Conservation (phyloP, 768 basidiomycete species). For the Tulasnella sp. region DNA sequence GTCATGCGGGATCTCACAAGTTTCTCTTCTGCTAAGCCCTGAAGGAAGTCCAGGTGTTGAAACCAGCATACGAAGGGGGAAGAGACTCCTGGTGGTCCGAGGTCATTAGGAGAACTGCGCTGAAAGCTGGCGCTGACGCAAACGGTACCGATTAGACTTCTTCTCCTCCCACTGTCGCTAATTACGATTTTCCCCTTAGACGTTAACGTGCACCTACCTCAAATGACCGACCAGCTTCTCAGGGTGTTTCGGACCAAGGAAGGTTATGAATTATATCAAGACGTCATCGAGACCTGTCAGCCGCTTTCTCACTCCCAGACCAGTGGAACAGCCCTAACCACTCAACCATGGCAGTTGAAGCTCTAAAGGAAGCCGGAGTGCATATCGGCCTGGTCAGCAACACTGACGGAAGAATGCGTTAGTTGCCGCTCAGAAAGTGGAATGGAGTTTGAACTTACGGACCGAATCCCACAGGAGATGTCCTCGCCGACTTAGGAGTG, state of each 20-base stretch:
- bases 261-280: conserved; percentile 67
- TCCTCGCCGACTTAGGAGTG: conserved; percentile 63
- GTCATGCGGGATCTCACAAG: not conserved
- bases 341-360: not conserved
- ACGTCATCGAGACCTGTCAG: conserved; percentile 54
- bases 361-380: conserved; percentile 40
- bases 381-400: conserved; percentile 70
- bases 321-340: not conserved
- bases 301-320: conserved; percentile 33
- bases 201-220: conserved; percentile 56
- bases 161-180: not conserved
- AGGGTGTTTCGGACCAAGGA: conserved; percentile 67
- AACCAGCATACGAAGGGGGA: conserved; percentile 57
- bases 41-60: conserved; percentile 58
- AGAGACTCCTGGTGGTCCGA: conserved; percentile 71
- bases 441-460: not conserved
- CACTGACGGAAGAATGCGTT: conserved; percentile 72
- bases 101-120: conserved; percentile 71
- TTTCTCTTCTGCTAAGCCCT: conserved; percentile 42
- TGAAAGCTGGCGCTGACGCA: conserved; percentile 71
- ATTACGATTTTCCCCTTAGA: conserved; percentile 45
- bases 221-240: conserved; percentile 66
- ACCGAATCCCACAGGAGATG: conserved; percentile 44
- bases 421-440: conserved; percentile 36
- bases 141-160: conserved; percentile 48